phyloP scores from a whole-genome alignment of 495 filamentous ascomycete species.

The Neurospora sp. region DNA sequence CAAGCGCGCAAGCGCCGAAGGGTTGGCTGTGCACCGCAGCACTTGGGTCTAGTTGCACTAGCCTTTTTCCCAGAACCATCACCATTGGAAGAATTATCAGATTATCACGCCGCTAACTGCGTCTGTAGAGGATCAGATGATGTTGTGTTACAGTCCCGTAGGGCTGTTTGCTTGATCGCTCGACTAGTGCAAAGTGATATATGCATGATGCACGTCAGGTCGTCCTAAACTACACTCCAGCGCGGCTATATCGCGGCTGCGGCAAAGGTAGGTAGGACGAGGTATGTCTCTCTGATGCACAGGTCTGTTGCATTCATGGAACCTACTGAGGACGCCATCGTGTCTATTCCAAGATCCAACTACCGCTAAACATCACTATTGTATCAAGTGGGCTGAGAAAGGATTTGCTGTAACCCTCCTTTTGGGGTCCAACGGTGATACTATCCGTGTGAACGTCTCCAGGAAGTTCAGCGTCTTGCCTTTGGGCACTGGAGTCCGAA shows the following conservation, averaged over 20 bases:
- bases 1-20: neutral
- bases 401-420: neutral
- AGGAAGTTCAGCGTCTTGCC: neutral
- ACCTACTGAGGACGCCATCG: neutral
- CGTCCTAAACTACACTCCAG: neutral
- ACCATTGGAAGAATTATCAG: neutral
- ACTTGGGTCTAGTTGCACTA: neutral
- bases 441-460: neutral
- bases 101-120: neutral
- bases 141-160: neutral
- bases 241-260: neutral
- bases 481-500: neutral
- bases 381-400: neutral
- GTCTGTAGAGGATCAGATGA: neutral
- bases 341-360: neutral
- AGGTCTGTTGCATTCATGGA: neutral
- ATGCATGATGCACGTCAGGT: neutral
- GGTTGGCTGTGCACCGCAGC: neutral
- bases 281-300: neutral
- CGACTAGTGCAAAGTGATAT: neutral
- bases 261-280: neutral
- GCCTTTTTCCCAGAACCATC: neutral
- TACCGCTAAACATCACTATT: neutral
- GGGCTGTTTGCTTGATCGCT: neutral
- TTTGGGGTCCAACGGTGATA: neutral